These are phyloP conservation scores for Monosporascus ibericus DNA, from an alignment of 2,329 filamentous ascomycete species.

Conservation along the genomic window DNA sequence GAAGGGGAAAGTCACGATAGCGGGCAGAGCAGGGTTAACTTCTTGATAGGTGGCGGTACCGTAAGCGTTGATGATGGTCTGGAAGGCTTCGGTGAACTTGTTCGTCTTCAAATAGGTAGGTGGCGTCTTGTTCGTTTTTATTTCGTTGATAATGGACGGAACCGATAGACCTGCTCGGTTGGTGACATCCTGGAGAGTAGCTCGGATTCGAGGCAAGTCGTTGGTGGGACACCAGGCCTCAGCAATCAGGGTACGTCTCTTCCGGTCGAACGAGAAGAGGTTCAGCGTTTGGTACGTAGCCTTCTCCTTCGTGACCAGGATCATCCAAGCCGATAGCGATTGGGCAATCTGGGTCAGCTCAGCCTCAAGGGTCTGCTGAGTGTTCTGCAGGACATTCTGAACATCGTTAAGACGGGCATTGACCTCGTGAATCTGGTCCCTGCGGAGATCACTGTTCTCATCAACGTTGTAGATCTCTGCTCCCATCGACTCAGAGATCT, in stretches of 20 bases:
- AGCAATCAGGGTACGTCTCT: conserved; percentile 91
- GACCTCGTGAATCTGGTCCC: conserved; percentile 96
- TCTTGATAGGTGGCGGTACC: conserved; percentile 96
- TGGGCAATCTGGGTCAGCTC: conserved; percentile 92
- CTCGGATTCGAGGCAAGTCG: conserved; percentile 80
- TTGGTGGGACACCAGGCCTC: conserved; percentile 97
- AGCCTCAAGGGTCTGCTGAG: conserved; percentile 86
- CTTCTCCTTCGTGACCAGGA: conserved; percentile 97
- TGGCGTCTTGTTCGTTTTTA: conserved; percentile 93
- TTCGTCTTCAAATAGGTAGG: conserved; percentile 98
- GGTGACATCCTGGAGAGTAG: conserved; percentile 92
- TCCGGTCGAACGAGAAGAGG: conserved; percentile 92
- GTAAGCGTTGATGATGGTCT: conserved; percentile 98
- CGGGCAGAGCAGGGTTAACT: conserved; percentile 91
- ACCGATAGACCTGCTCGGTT: conserved; percentile 94
- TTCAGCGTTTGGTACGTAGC: conserved; percentile 94
- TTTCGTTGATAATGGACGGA: conserved; percentile 96
- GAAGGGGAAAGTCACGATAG: conserved; percentile 98
- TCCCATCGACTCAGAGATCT: conserved; percentile 96
- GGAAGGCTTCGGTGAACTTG: conserved; percentile 96
- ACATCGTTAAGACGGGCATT: conserved; percentile 90
- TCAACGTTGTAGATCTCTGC: conserved; percentile 96
- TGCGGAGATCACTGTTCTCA: conserved; percentile 90
- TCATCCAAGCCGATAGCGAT: conserved; percentile 92
- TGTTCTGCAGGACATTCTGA: conserved; percentile 87